Percentiles rank a stretch among this genome's conserved stretches.
Conservation (phyloP, 2,329 filamentous ascomycete species). For the Colletotrichum tofieldiae region DNA sequence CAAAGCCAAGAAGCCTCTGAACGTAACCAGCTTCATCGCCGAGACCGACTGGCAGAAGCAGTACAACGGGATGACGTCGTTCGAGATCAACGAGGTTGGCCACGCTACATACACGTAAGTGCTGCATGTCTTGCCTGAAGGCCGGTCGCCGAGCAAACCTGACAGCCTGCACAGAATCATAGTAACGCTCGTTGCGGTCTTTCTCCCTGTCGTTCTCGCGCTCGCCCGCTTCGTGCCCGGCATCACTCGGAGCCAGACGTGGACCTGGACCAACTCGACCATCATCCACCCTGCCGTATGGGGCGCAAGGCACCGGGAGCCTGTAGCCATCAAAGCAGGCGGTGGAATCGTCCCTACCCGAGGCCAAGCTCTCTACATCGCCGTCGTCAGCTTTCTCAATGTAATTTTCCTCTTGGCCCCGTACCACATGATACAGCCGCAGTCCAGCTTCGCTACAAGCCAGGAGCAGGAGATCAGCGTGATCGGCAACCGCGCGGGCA, state of each 20-base stretch:
- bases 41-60: constrained; percentile 46
- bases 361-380: constrained; percentile 54
- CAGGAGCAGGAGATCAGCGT: constrained; percentile 50
- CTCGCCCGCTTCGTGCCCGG: constrained; percentile 54
- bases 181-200: constrained; percentile 49
- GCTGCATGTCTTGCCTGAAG: no score
- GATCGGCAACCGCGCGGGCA: constrained; percentile 44
- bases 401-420: constrained; percentile 50
- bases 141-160: no score
- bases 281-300: constrained; percentile 50
- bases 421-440: constrained; percentile 49
- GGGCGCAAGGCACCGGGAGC: constrained; percentile 53
- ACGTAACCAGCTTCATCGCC: constrained; percentile 15
- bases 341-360: constrained; percentile 53
- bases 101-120: constrained; percentile 44
- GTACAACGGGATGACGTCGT: constrained; percentile 64
- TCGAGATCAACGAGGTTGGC: constrained; percentile 61
- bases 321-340: constrained; percentile 44
- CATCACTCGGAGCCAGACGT: constrained; percentile 38
- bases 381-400: constrained; percentile 53
- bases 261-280: constrained; percentile 40
- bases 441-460: constrained; percentile 47
- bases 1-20: constrained; percentile 44
- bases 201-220: constrained; percentile 52
- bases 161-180: constrained; percentile 21